phyloP scores from a whole-genome alignment of 2,329 filamentous ascomycete genomes.

The Aquanectria penicillioides region DNA sequence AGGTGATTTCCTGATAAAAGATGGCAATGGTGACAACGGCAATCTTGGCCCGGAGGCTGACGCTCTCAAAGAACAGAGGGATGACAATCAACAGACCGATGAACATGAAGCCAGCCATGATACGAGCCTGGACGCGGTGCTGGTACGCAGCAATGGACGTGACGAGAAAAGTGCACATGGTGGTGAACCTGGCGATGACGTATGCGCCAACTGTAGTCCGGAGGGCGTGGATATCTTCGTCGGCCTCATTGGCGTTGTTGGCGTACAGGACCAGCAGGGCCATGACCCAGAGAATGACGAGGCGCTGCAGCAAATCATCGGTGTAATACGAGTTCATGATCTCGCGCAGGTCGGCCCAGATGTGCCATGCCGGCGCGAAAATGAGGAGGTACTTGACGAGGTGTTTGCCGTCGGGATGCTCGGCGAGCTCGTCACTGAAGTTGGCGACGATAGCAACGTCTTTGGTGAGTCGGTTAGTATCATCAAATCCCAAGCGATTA shows the following conservation, averaged over 20 bases:
- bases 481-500: background rate
- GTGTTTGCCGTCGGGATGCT: slow-evolving; percentile 54
- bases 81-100: slow-evolving; percentile 53
- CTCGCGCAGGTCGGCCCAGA: slow-evolving; percentile 60
- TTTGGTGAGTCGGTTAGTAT: slow-evolving; percentile 36
- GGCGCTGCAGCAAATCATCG: slow-evolving; percentile 58
- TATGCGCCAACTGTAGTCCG: slow-evolving; percentile 58
- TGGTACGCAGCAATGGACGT: slow-evolving; percentile 59
- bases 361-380: slow-evolving; percentile 59
- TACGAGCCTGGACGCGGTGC: slow-evolving; percentile 56
- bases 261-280: slow-evolving; percentile 58
- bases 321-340: slow-evolving; percentile 64
- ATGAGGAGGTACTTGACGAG: slow-evolving; percentile 60
- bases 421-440: slow-evolving; percentile 58
- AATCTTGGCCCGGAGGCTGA: slow-evolving; percentile 54
- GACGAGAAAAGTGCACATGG: slow-evolving; percentile 51
- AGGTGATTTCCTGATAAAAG: slow-evolving; percentile 53
- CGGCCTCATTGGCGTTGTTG: slow-evolving; percentile 57
- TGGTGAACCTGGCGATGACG: slow-evolving; percentile 54
- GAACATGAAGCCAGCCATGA: slow-evolving; percentile 54
- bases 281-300: slow-evolving; percentile 62
- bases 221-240: slow-evolving; percentile 55
- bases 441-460: slow-evolving; percentile 61
- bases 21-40: slow-evolving; percentile 54
- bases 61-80: slow-evolving; percentile 54